These are phyloP conservation scores for Penicillium silybi DNA, from an alignment of 495 filamentous ascomycete species.

Conservation along the genomic window DNA sequence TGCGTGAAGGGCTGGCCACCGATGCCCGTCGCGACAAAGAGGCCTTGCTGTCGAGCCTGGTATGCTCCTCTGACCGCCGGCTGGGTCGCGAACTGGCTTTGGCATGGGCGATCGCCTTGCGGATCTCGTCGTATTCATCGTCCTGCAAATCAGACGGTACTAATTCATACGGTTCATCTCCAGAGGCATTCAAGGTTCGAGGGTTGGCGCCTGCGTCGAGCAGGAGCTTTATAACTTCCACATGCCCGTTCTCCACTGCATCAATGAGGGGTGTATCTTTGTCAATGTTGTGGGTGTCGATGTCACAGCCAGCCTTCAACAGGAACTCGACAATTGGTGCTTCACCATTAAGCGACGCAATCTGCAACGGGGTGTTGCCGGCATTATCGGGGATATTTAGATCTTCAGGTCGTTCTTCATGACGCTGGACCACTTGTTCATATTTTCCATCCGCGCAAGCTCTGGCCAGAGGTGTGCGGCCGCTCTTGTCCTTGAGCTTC, in stretches of 20 bases:
- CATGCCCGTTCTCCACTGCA: slow-evolving; percentile 89
- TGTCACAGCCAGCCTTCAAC: slow-evolving; percentile 74
- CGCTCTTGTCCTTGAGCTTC: slow-evolving; percentile 80
- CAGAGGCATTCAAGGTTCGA: slow-evolving; percentile 77
- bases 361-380: slow-evolving; percentile 89
- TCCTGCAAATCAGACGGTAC: slow-evolving; percentile 67
- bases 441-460: slow-evolving; percentile 76
- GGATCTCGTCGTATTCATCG: slow-evolving; percentile 61
- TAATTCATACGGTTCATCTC: slow-evolving; percentile 81
- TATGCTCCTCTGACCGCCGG: slow-evolving; percentile 62
- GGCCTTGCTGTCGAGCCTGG: slow-evolving; percentile 49
- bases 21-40: slow-evolving; percentile 62
- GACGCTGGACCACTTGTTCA: slow-evolving; percentile 61
- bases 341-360: slow-evolving; percentile 79
- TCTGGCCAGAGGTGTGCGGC: slow-evolving; percentile 77
- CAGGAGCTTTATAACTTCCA: slow-evolving; percentile 83
- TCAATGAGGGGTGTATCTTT: slow-evolving; percentile 93
- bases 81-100: slow-evolving; percentile 44
- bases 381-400: slow-evolving; percentile 88
- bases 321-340: slow-evolving; percentile 69
- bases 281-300: slow-evolving; percentile 75
- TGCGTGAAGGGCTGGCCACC: slow-evolving; percentile 50
- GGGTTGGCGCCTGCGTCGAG: slow-evolving; percentile 86
- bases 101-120: slow-evolving; percentile 44
- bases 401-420: slow-evolving; percentile 76